Percentiles rank a stretch among this genome's conserved stretches.
These are phyloP conservation scores for Salpingoeca rosetta DNA, from an alignment of 78 protist species.

Conservation along the genomic window DNA sequence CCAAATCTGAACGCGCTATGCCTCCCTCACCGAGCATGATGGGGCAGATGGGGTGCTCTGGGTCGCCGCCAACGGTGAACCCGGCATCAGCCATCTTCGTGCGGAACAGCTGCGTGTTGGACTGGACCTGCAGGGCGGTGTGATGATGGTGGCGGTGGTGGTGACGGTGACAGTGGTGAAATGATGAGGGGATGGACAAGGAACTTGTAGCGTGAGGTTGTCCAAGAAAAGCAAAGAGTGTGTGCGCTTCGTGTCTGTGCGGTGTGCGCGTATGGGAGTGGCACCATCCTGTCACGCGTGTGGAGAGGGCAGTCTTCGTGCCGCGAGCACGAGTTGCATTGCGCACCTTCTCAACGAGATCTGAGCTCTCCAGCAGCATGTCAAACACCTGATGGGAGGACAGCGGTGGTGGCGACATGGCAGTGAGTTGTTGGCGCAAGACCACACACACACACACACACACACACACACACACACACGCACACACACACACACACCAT, in stretches of 20 bases:
- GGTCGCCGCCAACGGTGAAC: conserved; percentile 23
- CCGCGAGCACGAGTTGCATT: too few relatives aligned
- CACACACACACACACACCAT: too few relatives aligned
- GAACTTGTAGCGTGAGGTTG: too few relatives aligned
- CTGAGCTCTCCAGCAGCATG: neutral
- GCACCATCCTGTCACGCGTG: too few relatives aligned
- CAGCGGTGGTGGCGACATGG: neutral
- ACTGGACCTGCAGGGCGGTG: neutral
- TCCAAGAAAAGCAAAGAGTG: too few relatives aligned
- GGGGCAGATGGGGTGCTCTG: conserved; percentile 59
- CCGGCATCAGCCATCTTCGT: conserved; percentile 54
- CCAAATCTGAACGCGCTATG: too few relatives aligned
- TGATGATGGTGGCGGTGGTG: too few relatives aligned
- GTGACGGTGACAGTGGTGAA: too few relatives aligned
- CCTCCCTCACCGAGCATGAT: conserved; percentile 70
- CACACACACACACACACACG: conserved; percentile 2
- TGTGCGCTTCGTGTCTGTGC: too few relatives aligned
- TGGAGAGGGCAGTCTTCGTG: too few relatives aligned
- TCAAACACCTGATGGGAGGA: conserved; percentile 15
- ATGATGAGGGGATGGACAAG: too few relatives aligned
- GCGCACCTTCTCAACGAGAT: neutral
- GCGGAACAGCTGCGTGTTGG: conserved; percentile 59
- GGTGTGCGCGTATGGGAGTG: too few relatives aligned
- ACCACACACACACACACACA: neutral
- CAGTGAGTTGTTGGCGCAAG: neutral